Evolutionary conservation across 345 rosid genomes (phyloP).

Genomic region (Citrus inodora): DNA sequence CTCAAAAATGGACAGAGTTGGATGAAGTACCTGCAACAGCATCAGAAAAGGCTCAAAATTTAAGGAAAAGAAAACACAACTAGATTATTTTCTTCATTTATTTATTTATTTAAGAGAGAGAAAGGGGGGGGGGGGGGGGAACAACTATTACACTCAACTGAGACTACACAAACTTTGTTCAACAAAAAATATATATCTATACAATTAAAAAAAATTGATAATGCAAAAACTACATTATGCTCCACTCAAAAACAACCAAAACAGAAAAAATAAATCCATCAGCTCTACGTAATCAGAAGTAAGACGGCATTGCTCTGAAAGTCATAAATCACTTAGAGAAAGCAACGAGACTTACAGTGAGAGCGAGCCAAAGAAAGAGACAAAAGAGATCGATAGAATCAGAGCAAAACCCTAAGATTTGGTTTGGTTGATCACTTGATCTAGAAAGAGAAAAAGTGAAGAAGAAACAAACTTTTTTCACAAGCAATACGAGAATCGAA

Average conservation of each 20-base stretch:
- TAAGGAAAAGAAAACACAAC: too few relatives aligned
- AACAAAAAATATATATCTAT: not conserved
- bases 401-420: not conserved
- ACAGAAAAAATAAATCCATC: not conserved
- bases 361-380: not conserved
- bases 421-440: not conserved
- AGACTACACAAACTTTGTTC: not conserved
- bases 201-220: not conserved
- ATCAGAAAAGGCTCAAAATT: not conserved
- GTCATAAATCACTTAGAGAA: not conserved
- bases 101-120: too few relatives aligned
- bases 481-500: not conserved
- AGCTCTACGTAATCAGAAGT: not conserved
- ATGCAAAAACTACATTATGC: not conserved
- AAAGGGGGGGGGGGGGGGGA: too few relatives aligned
- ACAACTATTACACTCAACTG: not conserved
- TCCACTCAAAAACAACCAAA: not conserved
- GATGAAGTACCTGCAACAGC: conserved; percentile 1
- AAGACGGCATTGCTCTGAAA: not conserved
- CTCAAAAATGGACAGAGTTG: not conserved
- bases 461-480: not conserved
- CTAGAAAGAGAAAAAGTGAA: not conserved
- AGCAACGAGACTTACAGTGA: conserved; percentile 13
- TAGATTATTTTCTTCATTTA: too few relatives aligned
- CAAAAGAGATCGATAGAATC: not conserved